Evolutionary conservation across 352 stramenopile species (phyloP).

Genomic region (Globisporangium paroecandrum): DNA sequence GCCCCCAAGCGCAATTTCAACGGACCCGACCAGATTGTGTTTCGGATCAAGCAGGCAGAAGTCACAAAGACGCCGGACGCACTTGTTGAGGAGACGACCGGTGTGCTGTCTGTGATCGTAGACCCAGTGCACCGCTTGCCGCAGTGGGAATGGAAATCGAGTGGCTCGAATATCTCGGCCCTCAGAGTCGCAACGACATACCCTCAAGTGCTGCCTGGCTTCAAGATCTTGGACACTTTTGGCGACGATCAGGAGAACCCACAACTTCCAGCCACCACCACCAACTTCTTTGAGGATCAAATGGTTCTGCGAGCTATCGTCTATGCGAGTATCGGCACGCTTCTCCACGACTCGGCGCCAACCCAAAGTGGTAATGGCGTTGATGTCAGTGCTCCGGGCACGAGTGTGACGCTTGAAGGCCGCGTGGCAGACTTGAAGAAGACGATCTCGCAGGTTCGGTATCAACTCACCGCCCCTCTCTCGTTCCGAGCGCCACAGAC

Average conservation of each 20-base stretch:
- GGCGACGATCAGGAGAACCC: not conserved
- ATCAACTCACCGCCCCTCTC: not conserved
- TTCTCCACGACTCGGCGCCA: constrained; percentile 3
- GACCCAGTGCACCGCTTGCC: constrained; percentile 27
- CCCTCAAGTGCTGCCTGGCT: constrained; percentile 5
- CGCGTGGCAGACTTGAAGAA: constrained; percentile 6
- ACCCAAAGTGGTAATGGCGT: not conserved
- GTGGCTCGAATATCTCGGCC: constrained; percentile 12
- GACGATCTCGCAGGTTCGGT: constrained; percentile 10
- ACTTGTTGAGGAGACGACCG: constrained; percentile 11
- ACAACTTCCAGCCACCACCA: not conserved
- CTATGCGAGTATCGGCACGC: constrained; percentile 4
- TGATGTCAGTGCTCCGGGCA: not conserved
- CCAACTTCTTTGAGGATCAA: constrained; percentile 14
- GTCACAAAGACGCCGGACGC: not conserved
- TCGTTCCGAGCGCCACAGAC: not conserved
- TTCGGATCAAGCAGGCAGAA: constrained; percentile 21
- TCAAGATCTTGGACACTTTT: constrained; percentile 13
- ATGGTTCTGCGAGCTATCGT: constrained; percentile 8
- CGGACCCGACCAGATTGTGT: constrained; percentile 34
- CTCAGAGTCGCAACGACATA: constrained; percentile 1
- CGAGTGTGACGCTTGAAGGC: constrained; percentile 10
- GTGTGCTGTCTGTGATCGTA: constrained; percentile 36
- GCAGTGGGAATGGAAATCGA: constrained; percentile 21
- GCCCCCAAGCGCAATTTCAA: constrained; percentile 30